Conservation (phyloP, 2,329 filamentous ascomycete species). For the Lasiodiplodia citricola region DNA sequence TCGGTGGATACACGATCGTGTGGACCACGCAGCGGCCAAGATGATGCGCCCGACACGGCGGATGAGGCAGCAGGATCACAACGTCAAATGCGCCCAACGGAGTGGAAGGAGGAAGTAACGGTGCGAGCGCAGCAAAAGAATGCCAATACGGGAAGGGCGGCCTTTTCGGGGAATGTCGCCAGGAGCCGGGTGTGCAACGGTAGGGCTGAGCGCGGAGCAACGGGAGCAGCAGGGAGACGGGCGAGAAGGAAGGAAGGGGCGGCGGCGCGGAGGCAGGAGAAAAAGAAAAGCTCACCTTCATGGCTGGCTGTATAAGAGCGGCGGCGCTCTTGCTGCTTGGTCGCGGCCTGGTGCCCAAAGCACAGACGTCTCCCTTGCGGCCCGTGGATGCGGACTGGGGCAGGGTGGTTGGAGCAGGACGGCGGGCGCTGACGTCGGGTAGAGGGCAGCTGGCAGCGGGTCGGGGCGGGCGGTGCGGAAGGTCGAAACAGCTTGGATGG, state of each 20-base stretch:
- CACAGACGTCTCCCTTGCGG: slow-evolving; percentile 26
- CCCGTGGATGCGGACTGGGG: slow-evolving; percentile 11
- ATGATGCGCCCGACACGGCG: slow-evolving; percentile 16
- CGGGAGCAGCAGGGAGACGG: slow-evolving; percentile 8
- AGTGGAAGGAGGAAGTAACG: slow-evolving; percentile 23
- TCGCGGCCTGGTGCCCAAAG: slow-evolving; percentile 23
- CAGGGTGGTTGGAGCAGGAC: neutral
- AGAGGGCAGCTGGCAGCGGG: slow-evolving; percentile 7
- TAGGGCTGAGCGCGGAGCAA: slow-evolving; percentile 25
- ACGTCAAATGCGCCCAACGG: slow-evolving; percentile 16
- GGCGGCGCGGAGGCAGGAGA: neutral
- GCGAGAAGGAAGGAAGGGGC: slow-evolving; percentile 7
- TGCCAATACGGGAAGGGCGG: slow-evolving; percentile 24
- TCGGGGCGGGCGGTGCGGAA: slow-evolving; percentile 17
- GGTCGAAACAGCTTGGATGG: slow-evolving; percentile 20
- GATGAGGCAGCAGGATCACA: slow-evolving; percentile 20
- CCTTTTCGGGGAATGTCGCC: slow-evolving; percentile 28
- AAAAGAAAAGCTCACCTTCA: slow-evolving; percentile 18
- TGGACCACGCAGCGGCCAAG: slow-evolving; percentile 26
- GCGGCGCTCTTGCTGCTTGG: slow-evolving; percentile 13
- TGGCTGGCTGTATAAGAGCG: slow-evolving; percentile 25
- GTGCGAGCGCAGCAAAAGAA: slow-evolving; percentile 23
- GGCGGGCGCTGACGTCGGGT: slow-evolving; percentile 9
- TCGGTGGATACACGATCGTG: slow-evolving; percentile 28
- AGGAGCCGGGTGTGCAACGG: slow-evolving; percentile 25